A percentile compares a stretch with the other conserved stretches of the same genome.
These are phyloP conservation scores for Apiospora koreana DNA, from an alignment of 2,329 filamentous ascomycete species.

Conservation along the genomic window DNA sequence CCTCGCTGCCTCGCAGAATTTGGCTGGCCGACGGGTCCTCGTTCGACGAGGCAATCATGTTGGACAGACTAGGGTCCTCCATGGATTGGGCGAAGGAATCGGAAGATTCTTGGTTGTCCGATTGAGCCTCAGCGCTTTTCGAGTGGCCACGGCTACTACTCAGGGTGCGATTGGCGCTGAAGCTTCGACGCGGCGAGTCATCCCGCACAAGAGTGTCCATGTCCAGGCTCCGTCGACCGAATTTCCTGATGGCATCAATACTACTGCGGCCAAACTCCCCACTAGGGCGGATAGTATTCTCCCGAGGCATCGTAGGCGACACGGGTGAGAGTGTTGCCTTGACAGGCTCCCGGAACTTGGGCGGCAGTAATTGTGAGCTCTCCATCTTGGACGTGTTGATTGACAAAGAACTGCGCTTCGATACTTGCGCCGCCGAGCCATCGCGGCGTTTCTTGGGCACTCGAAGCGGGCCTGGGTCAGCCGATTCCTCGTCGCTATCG, in stretches of 20 bases:
- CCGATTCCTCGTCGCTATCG: conserved; percentile 39
- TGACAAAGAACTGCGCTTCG: conserved; percentile 21
- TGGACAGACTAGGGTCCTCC: conserved; percentile 74
- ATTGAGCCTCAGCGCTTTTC: conserved; percentile 43
- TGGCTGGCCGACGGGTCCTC: conserved; percentile 89
- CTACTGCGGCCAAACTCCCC: conserved; percentile 53
- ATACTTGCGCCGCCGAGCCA: not conserved
- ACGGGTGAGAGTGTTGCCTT: conserved; percentile 61
- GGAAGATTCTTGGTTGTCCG: conserved; percentile 62
- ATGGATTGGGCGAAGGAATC: conserved; percentile 76
- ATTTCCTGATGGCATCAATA: conserved; percentile 52
- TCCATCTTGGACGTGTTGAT: conserved; percentile 2
- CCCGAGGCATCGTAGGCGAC: conserved; percentile 43
- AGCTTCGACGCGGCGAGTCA: conserved; percentile 57
- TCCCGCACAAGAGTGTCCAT: conserved; percentile 44
- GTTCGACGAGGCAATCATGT: conserved; percentile 65
- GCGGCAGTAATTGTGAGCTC: conserved; percentile 32
- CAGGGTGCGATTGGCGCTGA: conserved; percentile 59
- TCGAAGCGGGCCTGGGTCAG: conserved; percentile 18
- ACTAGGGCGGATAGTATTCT: conserved; percentile 56
- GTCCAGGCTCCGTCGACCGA: conserved; percentile 54
- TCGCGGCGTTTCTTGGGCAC: conserved; percentile 10
- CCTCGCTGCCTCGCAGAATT: conserved; percentile 82
- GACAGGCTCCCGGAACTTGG: conserved; percentile 56
- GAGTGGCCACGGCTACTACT: conserved; percentile 44